These are phyloP conservation scores for Escallonia rubra DNA, from an alignment of 129 eudicot species.

Conservation along the genomic window DNA sequence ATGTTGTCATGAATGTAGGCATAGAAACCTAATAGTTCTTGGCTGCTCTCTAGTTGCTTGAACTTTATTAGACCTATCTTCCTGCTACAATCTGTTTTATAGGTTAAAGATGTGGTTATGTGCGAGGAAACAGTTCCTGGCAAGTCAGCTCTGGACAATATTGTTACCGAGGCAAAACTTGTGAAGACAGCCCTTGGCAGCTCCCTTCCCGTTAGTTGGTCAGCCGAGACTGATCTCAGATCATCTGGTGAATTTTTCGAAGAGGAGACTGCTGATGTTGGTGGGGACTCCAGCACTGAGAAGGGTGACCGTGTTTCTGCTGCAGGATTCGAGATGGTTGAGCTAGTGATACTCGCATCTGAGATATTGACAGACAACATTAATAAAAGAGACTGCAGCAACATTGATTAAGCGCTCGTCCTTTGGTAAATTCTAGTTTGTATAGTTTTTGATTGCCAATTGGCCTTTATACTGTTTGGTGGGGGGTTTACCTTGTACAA, in stretches of 20 bases:
- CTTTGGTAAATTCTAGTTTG: background rate
- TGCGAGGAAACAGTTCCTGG: constrained; percentile 15
- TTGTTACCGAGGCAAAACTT: constrained; percentile 61
- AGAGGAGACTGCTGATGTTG: constrained; percentile 4
- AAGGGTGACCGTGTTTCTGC: constrained; percentile 74
- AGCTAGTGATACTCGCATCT: constrained; percentile 66
- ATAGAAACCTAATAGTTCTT: no score
- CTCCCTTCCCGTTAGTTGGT: constrained; percentile 81
- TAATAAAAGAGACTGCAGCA: background rate
- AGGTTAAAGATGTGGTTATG: constrained; percentile 53
- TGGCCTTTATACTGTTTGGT: background rate
- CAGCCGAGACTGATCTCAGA: constrained; percentile 29
- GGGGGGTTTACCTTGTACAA: background rate
- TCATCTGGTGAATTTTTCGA: constrained; percentile 6
- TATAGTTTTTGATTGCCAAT: background rate
- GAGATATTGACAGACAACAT: constrained; percentile 26
- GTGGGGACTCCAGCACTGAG: constrained; percentile 23
- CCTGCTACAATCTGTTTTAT: background rate
- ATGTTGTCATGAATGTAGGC: no score
- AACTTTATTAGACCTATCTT: background rate
- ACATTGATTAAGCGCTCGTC: background rate
- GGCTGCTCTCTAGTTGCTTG: background rate
- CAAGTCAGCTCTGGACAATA: constrained; percentile 37
- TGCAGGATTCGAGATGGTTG: constrained; percentile 87
- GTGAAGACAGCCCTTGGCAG: constrained; percentile 76